phyloP scores from a whole-genome alignment of 176 grass and related monocot species.

The Avena sativa region DNA sequence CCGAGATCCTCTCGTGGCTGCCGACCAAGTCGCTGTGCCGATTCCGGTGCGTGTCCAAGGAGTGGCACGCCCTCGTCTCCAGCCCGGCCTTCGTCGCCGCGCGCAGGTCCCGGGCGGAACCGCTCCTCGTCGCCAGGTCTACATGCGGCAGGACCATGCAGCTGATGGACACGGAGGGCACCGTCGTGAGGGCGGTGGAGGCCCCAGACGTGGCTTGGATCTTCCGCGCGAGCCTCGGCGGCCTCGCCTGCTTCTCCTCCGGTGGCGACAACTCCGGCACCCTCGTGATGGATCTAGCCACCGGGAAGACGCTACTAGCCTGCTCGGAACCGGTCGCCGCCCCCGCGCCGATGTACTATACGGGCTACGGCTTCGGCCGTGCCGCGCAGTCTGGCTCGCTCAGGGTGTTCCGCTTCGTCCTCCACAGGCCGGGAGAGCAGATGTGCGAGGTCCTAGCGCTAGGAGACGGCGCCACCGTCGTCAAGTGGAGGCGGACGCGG shows the following conservation, averaged over 20 bases:
- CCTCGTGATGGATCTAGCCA: not conserved
- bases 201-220: not conserved
- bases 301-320: not conserved
- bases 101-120: not conserved
- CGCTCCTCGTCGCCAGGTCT: not conserved
- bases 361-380: not conserved
- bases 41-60: conserved; percentile 7
- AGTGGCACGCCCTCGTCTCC: not conserved
- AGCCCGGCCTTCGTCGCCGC: not conserved
- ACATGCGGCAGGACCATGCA: not conserved
- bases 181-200: not conserved
- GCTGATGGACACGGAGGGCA: not conserved
- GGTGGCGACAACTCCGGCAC: not conserved
- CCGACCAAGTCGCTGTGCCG: not conserved
- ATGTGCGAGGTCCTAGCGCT: not conserved
- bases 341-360: not conserved
- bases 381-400: not conserved
- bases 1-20: conserved; percentile 8
- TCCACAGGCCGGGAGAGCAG: not conserved
- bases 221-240: not conserved
- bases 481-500: not conserved
- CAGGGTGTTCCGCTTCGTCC: not conserved
- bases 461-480: not conserved
- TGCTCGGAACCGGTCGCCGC: not conserved
- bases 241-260: not conserved